Conservation (phyloP, 1,284 basidiomycete species). For the Rhizoctonia solani region DNA sequence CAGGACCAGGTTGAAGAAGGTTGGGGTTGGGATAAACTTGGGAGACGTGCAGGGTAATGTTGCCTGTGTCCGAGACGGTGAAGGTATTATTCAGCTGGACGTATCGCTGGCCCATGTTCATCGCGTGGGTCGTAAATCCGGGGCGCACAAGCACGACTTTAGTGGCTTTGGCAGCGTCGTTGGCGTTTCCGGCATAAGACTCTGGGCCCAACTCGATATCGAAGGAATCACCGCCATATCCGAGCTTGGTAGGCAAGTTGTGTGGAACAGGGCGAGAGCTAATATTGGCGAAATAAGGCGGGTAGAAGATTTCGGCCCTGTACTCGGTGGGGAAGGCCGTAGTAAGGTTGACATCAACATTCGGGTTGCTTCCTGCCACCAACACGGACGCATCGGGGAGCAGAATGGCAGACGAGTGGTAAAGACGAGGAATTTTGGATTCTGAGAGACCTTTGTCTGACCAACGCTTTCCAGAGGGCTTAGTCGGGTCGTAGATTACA, state of each 20-base stretch:
- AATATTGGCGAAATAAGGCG: slow-evolving; percentile 69
- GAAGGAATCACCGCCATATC: slow-evolving; percentile 83
- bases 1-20: slow-evolving; percentile 77
- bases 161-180: slow-evolving; percentile 59
- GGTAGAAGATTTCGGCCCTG: slow-evolving; percentile 79
- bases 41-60: slow-evolving; percentile 70
- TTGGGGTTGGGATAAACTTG: slow-evolving; percentile 80
- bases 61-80: slow-evolving; percentile 68
- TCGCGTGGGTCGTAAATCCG: slow-evolving; percentile 84
- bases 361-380: slow-evolving; percentile 84
- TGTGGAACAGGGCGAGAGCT: slow-evolving; percentile 65
- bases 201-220: slow-evolving; percentile 64
- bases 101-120: slow-evolving; percentile 79
- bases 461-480: slow-evolving; percentile 65
- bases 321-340: slow-evolving; percentile 69
- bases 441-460: slow-evolving; percentile 58
- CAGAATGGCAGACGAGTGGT: slow-evolving; percentile 76
- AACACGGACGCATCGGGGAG: slow-evolving; percentile 77
- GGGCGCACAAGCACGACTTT: slow-evolving; percentile 78
- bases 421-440: slow-evolving; percentile 71
- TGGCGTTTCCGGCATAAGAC: slow-evolving; percentile 56
- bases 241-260: slow-evolving; percentile 64
- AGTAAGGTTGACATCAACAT: slow-evolving; percentile 60
- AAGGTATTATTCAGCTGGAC: slow-evolving; percentile 70
- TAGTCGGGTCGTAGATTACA: slow-evolving; percentile 68